phyloP scores from a whole-genome alignment of 352 stramenopile species.

The Pythium coloratum region DNA sequence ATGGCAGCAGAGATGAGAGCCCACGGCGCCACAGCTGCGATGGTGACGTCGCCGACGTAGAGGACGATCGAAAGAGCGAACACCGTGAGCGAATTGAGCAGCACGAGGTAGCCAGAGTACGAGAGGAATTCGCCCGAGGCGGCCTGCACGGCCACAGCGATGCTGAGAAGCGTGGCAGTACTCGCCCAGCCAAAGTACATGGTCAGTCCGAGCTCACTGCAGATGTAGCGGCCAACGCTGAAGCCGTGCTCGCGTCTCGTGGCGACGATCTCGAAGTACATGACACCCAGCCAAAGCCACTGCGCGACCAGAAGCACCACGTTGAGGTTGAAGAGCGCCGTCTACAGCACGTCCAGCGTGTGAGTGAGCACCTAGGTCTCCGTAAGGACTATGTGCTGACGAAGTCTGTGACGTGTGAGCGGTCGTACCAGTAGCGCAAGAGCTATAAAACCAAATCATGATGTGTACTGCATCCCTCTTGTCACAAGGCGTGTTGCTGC shows the following conservation, averaged over 20 bases:
- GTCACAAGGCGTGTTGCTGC: background rate
- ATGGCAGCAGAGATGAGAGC: conserved; percentile 48
- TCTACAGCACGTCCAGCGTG: too few species aligned
- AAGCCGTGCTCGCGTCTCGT: conserved; percentile 43
- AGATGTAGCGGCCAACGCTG: conserved; percentile 45
- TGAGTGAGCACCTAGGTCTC: too few species aligned
- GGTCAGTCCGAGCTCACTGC: conserved; percentile 59
- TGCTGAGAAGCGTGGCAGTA: conserved; percentile 64
- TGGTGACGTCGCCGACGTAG: conserved; percentile 55
- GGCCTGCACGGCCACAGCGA: conserved; percentile 59
- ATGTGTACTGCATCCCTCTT: background rate
- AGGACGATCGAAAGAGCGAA: conserved; percentile 54
- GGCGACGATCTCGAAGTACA: conserved; percentile 56
- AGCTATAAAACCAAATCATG: background rate
- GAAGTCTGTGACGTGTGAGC: too few species aligned
- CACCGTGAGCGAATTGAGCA: conserved; percentile 57
- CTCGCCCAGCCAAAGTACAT: conserved; percentile 78
- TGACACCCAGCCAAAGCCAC: conserved; percentile 54
- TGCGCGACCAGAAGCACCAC: conserved; percentile 51
- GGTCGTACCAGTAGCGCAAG: too few species aligned
- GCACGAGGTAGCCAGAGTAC: conserved; percentile 49
- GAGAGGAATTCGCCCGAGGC: conserved; percentile 47
- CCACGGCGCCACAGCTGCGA: conserved; percentile 64
- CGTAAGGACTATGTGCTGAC: too few species aligned
- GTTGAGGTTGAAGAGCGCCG: conserved; percentile 37